phyloP scores from a whole-genome alignment of 805 yeast genomes.

The Saccharomyces paradoxus region DNA sequence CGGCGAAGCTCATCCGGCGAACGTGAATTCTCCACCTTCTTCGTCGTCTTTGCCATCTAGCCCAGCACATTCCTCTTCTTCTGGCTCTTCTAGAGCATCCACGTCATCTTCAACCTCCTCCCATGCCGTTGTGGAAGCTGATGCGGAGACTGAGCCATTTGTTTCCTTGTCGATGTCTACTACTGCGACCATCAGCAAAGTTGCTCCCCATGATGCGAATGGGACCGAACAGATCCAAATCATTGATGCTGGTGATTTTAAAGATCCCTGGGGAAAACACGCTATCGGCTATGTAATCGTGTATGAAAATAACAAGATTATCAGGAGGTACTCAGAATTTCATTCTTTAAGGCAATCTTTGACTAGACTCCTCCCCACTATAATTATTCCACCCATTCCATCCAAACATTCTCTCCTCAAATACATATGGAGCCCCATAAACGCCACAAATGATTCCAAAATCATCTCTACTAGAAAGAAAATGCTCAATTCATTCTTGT shows the following conservation, averaged over 20 bases:
- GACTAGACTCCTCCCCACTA: constrained; percentile 65
- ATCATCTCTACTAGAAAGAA: constrained; percentile 64
- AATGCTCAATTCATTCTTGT: constrained; percentile 66
- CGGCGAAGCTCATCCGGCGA: not conserved
- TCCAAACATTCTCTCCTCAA: constrained; percentile 62
- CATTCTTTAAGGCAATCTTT: constrained; percentile 71
- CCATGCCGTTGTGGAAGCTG: not conserved
- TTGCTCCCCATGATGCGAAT: not conserved
- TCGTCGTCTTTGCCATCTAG: not conserved
- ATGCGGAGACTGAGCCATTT: constrained; percentile 16
- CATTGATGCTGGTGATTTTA: constrained; percentile 76
- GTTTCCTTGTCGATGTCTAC: constrained; percentile 24
- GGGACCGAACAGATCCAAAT: constrained; percentile 36
- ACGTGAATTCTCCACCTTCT: not conserved
- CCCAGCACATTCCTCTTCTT: not conserved
- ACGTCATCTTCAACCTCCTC: not conserved
- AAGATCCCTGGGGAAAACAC: constrained; percentile 67
- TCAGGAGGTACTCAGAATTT: constrained; percentile 87
- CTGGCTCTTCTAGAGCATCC: not conserved
- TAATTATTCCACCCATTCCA: constrained; percentile 90
- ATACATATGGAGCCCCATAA: constrained; percentile 37
- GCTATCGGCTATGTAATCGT: constrained; percentile 79
- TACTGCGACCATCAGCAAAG: constrained; percentile 9
- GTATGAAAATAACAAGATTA: constrained; percentile 49
- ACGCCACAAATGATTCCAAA: constrained; percentile 36